phyloP scores from a whole-genome alignment of 805 yeast species.

The Ogataea chonburiensis region DNA sequence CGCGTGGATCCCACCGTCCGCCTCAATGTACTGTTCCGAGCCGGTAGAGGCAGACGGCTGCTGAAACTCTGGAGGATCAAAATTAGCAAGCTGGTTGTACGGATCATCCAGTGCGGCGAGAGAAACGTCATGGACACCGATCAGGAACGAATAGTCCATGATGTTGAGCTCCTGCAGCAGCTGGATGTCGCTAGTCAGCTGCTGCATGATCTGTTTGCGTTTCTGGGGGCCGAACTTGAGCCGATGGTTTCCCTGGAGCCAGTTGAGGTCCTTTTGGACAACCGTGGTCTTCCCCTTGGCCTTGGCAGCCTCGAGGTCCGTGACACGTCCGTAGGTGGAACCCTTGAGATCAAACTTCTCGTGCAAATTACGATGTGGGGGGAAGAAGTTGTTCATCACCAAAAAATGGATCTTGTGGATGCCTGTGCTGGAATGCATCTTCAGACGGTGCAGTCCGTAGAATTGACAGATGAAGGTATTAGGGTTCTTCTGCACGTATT shows the following conservation, averaged over 20 bases:
- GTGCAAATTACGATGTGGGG: slow-evolving; percentile 87
- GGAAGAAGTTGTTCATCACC: slow-evolving; percentile 96
- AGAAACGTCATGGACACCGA: slow-evolving; percentile 81
- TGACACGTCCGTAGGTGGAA: slow-evolving; percentile 78
- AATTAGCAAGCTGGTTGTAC: slow-evolving; percentile 22
- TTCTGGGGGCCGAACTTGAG: slow-evolving; percentile 78
- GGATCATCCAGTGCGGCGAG: slow-evolving; percentile 45
- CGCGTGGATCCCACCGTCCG: slow-evolving; percentile 79
- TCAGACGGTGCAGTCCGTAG: slow-evolving; percentile 91
- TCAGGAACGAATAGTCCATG: slow-evolving; percentile 91
- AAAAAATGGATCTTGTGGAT: slow-evolving; percentile 81
- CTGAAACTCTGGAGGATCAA: slow-evolving; percentile 26
- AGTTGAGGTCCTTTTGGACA: slow-evolving; percentile 84
- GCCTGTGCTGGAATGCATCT: slow-evolving; percentile 65
- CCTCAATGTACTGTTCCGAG: slow-evolving; percentile 22
- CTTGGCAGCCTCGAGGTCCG: slow-evolving; percentile 37
- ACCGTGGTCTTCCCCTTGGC: slow-evolving; percentile 34
- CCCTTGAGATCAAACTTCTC: slow-evolving; percentile 90
- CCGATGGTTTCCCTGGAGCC: slow-evolving; percentile 64
- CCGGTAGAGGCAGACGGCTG: slow-evolving; percentile 14
- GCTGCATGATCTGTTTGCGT: slow-evolving; percentile 56
- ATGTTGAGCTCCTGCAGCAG: slow-evolving; percentile 73
- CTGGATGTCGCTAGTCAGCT: slow-evolving; percentile 71
- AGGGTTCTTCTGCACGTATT: slow-evolving; percentile 80
- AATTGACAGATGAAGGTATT: slow-evolving; percentile 91